Conservation (phyloP, 805 yeast species). For the Lachancea waltii region DNA sequence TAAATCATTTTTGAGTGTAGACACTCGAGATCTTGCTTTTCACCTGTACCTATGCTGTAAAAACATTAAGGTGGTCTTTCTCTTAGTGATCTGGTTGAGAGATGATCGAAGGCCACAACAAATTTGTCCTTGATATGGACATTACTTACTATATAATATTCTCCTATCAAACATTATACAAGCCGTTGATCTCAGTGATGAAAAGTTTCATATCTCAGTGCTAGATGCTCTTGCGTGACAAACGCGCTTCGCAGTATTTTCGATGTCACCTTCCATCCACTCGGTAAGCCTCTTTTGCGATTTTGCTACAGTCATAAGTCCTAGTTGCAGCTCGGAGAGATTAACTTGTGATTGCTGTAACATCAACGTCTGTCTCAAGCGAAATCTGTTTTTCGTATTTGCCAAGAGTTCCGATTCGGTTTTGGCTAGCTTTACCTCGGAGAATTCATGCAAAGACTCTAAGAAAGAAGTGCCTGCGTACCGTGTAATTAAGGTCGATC, state of each 20-base stretch:
- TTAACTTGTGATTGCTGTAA: slow-evolving; percentile 43
- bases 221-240: slow-evolving; percentile 6
- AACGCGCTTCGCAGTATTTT: slow-evolving; percentile 40
- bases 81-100: too few relatives aligned
- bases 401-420: slow-evolving; percentile 6
- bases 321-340: slow-evolving; percentile 18
- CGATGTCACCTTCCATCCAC: slow-evolving; percentile 53
- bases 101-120: too few relatives aligned
- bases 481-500: slow-evolving; percentile 52
- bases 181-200: too few relatives aligned
- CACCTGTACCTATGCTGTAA: too few relatives aligned
- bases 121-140: too few relatives aligned
- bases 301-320: slow-evolving; percentile 28
- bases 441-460: slow-evolving; percentile 28
- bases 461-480: slow-evolving; percentile 40
- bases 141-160: too few relatives aligned
- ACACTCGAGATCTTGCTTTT: too few relatives aligned
- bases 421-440: slow-evolving; percentile 12
- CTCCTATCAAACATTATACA: too few relatives aligned
- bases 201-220: neutral
- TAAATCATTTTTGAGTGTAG: too few relatives aligned
- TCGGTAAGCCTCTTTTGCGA: slow-evolving; percentile 51
- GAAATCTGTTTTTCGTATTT: slow-evolving; percentile 16
- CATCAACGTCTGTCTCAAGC: slow-evolving; percentile 30
- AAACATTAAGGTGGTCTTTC: too few relatives aligned